A percentile compares a stretch with the other conserved stretches of the same genome.
These are phyloP conservation scores for Lepidium aucheri DNA, from an alignment of 345 rosid genomes.

Conservation along the genomic window DNA sequence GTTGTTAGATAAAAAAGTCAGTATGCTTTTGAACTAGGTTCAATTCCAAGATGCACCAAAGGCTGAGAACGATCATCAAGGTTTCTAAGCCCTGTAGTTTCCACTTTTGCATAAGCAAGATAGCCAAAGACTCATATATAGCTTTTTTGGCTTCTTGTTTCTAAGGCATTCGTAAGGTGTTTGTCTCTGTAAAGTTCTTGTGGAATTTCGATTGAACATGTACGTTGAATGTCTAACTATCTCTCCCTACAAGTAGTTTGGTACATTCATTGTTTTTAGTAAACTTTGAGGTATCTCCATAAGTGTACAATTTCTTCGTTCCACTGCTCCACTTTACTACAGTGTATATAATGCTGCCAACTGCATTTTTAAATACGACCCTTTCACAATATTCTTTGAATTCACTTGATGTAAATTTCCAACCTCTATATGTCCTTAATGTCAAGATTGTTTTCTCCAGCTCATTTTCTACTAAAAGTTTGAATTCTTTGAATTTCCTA, in stretches of 20 bases:
- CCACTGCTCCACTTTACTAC: background rate
- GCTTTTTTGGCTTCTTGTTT: background rate
- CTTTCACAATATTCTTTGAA: background rate
- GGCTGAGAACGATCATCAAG: background rate
- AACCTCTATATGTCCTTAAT: no score
- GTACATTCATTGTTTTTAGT: background rate
- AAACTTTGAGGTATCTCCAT: background rate
- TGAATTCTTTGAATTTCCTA: no score
- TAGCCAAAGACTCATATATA: background rate
- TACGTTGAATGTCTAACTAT: background rate
- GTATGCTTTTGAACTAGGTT: background rate
- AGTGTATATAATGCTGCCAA: background rate
- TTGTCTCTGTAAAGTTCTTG: background rate
- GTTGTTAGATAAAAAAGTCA: no score
- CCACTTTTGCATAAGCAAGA: background rate
- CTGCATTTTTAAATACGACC: background rate
- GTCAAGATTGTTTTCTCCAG: no score
- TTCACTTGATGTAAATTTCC: background rate
- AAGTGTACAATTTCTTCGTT: fast-evolving
- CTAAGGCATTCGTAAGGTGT: background rate
- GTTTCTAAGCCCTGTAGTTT: background rate
- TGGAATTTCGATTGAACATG: background rate
- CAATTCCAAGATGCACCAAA: background rate
- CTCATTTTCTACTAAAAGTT: background rate
- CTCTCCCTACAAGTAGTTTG: background rate